Base-by-base conservation (phyloP, 2,329 filamentous ascomycete species). In the Leptographium lundbergii region DNA sequence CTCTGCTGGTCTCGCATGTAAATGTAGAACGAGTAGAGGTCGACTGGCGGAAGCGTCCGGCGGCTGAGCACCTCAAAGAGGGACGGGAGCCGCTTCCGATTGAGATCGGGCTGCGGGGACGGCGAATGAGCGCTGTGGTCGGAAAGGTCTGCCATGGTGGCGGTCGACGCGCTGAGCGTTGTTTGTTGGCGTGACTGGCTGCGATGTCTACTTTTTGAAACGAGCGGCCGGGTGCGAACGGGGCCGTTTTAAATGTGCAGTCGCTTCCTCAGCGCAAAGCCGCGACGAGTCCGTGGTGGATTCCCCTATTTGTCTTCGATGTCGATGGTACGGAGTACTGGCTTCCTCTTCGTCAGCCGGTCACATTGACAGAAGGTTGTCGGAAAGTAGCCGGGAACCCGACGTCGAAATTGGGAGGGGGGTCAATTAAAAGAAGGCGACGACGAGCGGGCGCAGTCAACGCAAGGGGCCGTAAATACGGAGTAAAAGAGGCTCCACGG, bases 1-100 rank as follows among this genome's bases (percentile, higher is more conserved):
- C 91, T 85, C 73, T 99, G 94, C 74, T 96, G 91, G 72, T 99
- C 95, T 68, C 94, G 85, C 94, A 99, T 99, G 75, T 96, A 99
- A 67, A 99, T 99, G 75, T 99, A 99, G 77, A 99, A 99, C 2
- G 91, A 96, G 73, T 96, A 99, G 13, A 99, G 79, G 69, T 99
- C 95, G 60, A 99, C 92, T 0, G 94, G 94, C 55, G 95, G 89
- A 24, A 95, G 80, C n/a, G 94, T 99, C 64, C 91, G 86, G 65
- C 95, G 85, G 70, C 90, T 96, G 62, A 99, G 77, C 59, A 99
- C 94, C 74, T 99, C 95, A 70, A 95, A 96, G 57, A 99, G 82
- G 1, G 91, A 96, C 54, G 94, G 94, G 61, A 99, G 82, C 64
- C 94, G 83, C 70, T 95, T 95, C 68, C 94, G 86, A 65, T 74